Base-by-base conservation (phyloP, 345 rosid species). In the Dovyalis caffra region DNA sequence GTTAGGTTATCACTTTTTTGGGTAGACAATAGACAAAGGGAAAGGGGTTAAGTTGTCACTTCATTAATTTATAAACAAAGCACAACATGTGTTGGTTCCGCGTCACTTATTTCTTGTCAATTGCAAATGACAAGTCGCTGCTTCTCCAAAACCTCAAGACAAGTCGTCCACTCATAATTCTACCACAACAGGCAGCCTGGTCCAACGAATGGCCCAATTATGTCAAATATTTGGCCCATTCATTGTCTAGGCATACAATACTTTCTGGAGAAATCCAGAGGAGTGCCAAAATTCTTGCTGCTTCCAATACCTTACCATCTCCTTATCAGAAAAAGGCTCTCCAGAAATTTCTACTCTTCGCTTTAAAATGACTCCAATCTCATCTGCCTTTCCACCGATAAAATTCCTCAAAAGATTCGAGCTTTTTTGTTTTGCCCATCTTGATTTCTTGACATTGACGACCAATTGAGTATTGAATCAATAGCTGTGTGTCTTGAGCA, bases 261-360 rank as follows among this genome's bases (percentile, higher is more conserved):
- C 4, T 40, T 62, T 77, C 76, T 70, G 68, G 87, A 86, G 81
- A 74, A 47, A 16, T 86, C 87, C 79, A 80, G 85, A 86, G 69
- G 18, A 32, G 3, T 11, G 21, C 1, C 21, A 28, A 7, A 5
- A 2, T 3, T 56, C 68, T 32, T 3, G 18, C 15, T 3, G 14
- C 47, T 40, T 16, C 47, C 18, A 40, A 2, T 65, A 1, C 47
- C 69, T 8, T 43, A 53, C 47, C n/a, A n/a, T n/a, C 21, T 65
- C 51, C 21, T 40, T 2, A n/a, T 37, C 29, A 32, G 14, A n/a
- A 14, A 63, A n/a, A 45, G 23, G 2, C 11, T 40, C 37, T 81
- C 87, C 53, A 82, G 84, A 86, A 80, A 61, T 83, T 25, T 81
- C 87, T 20, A 66, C 18, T 40, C 72, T 6, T 31, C 53, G 73